Evolutionary conservation across 2,329 filamentous ascomycete genomes (phyloP).

Genomic region (Capronia coronata): DNA sequence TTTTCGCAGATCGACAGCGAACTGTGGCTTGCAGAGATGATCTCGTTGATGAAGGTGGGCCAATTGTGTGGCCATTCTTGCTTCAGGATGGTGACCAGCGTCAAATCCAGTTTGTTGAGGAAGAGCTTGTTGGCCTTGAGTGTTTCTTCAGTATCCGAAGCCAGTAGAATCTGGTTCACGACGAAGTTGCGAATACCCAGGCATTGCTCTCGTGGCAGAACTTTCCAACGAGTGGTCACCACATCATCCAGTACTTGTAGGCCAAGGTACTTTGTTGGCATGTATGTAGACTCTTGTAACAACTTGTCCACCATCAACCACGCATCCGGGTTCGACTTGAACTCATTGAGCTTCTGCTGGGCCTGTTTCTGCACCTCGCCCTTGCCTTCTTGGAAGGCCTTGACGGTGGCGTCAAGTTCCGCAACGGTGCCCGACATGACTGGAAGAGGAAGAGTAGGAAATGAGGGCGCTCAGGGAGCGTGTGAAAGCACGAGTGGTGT

Average conservation of each 20-base stretch:
- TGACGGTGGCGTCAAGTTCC: conserved; percentile 94
- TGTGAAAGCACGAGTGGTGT: conserved; percentile 17
- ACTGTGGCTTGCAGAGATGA: conserved; percentile 90
- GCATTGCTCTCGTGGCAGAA: conserved; percentile 90
- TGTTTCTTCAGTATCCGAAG: conserved; percentile 81
- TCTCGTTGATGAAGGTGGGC: conserved; percentile 99
- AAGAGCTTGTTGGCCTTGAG: conserved; percentile 78
- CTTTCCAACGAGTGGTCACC: conserved; percentile 98
- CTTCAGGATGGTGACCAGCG: conserved; percentile 94
- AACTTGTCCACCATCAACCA: conserved; percentile 98
- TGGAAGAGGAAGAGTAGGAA: conserved; percentile 1
- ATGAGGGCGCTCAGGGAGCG: conserved; percentile 22
- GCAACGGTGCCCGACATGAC: conserved; percentile 67
- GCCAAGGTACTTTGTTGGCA: conserved; percentile 95
- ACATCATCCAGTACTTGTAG: conserved; percentile 97
- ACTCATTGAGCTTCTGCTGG: conserved; percentile 50
- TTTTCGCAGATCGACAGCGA: conserved; percentile 98
- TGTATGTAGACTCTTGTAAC: conserved; percentile 82
- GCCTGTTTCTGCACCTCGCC: conserved; percentile 58
- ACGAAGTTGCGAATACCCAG: conserved; percentile 98
- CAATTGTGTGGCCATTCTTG: conserved; percentile 99
- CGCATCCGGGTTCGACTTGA: conserved; percentile 97
- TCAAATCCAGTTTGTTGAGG: conserved; percentile 96
- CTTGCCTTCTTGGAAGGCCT: conserved; percentile 93
- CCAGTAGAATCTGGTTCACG: conserved; percentile 95